Evolutionary conservation across 805 yeast genomes (phyloP).

Genomic region (Zygotorulaspora sp.): DNA sequence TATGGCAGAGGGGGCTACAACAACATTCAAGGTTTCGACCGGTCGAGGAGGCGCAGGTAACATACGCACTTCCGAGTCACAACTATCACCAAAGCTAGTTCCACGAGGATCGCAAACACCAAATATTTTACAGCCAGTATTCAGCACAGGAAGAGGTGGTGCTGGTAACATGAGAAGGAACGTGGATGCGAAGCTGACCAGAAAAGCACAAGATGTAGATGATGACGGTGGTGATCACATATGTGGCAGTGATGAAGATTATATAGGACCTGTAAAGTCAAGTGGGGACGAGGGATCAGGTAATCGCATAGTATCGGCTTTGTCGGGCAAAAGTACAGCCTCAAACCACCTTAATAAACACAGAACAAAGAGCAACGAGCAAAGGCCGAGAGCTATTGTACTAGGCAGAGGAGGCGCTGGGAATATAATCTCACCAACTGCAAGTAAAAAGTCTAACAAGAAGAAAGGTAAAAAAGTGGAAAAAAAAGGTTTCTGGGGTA

Average conservation of each 20-base stretch:
- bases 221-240: slow-evolving; percentile 25
- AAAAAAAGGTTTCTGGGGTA: slow-evolving; percentile 17
- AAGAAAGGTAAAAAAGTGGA: slow-evolving; percentile 9
- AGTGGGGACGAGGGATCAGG: slow-evolving; percentile 1
- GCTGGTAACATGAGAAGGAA: slow-evolving; percentile 70
- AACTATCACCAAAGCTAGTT: slow-evolving; percentile 51
- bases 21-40: slow-evolving; percentile 40
- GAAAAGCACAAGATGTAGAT: slow-evolving; percentile 61
- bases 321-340: slow-evolving; percentile 7
- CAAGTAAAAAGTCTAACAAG: slow-evolving; percentile 14
- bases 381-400: slow-evolving; percentile 22
- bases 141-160: slow-evolving; percentile 76
- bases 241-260: slow-evolving; percentile 9
- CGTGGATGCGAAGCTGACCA: slow-evolving; percentile 51
- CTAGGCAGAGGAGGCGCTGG: slow-evolving; percentile 38
- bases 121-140: slow-evolving; percentile 47
- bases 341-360: slow-evolving; percentile 2
- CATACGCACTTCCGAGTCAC: slow-evolving; percentile 41
- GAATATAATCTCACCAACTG: slow-evolving; percentile 31
- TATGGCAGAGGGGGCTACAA: neutral
- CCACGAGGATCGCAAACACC: slow-evolving; percentile 63
- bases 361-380: slow-evolving; percentile 10
- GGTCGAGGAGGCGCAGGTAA: slow-evolving; percentile 82
- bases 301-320: slow-evolving; percentile 5
- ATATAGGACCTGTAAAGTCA: slow-evolving; percentile 12